Evolutionary conservation across 1,284 basidiomycete genomes (phyloP).

Genomic region (Nidula niveotomentosa): DNA sequence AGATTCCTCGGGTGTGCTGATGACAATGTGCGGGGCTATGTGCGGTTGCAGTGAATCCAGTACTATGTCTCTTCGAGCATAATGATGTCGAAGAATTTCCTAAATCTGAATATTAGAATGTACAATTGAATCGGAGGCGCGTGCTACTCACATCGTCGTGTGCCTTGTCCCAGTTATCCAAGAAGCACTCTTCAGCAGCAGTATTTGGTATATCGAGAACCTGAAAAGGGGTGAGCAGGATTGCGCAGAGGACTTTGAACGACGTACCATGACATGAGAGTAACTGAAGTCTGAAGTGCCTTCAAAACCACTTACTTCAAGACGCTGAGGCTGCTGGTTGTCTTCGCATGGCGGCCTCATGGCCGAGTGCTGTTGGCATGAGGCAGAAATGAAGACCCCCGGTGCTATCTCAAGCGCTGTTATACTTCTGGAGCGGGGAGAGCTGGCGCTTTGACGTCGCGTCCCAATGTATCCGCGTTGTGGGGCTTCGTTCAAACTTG

Average conservation of each 20-base stretch:
- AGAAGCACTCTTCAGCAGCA: not conserved
- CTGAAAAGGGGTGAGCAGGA: too few relatives aligned
- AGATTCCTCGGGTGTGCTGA: constrained; percentile 39
- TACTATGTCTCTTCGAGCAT: constrained; percentile 30
- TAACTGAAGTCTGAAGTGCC: not conserved
- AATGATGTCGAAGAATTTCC: constrained; percentile 25
- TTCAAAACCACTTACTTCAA: not conserved
- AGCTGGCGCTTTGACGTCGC: too few relatives aligned
- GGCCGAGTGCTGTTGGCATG: not conserved
- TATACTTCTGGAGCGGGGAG: too few relatives aligned
- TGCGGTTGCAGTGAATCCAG: constrained; percentile 28
- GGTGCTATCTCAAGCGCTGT: not conserved
- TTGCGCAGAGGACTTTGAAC: too few relatives aligned
- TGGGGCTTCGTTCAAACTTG: too few relatives aligned
- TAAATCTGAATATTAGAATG: constrained; percentile 8
- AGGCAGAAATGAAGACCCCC: not conserved
- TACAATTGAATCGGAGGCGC: not conserved
- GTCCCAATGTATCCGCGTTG: too few relatives aligned
- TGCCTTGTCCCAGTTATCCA: constrained; percentile 4
- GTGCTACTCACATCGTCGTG: not conserved
- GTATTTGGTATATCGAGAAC: too few relatives aligned
- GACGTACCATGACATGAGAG: not conserved
- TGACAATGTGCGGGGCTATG: constrained; percentile 45
- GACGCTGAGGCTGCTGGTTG: not conserved
- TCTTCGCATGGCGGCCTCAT: not conserved